phyloP scores from a whole-genome alignment of 345 rosid genomes.

The Boechera divaricarpa region DNA sequence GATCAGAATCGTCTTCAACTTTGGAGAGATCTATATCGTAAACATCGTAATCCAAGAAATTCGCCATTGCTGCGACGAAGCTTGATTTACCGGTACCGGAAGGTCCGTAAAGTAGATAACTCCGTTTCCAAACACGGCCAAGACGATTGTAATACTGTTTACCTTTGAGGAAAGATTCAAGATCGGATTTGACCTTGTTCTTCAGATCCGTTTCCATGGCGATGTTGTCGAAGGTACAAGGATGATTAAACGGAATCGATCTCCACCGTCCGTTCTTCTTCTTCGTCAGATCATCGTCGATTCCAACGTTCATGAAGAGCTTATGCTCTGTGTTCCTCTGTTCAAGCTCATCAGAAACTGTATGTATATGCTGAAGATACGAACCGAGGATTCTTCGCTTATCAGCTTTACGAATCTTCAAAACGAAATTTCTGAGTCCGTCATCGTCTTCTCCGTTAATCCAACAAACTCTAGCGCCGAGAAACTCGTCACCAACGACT shows the following conservation, averaged over 20 bases:
- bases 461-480: slow-evolving; percentile 85
- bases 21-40: slow-evolving; percentile 74
- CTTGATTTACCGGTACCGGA: slow-evolving; percentile 89
- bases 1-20: slow-evolving; percentile 64
- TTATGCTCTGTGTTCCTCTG: slow-evolving; percentile 59
- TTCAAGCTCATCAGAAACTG: slow-evolving; percentile 74
- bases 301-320: slow-evolving; percentile 63
- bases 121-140: slow-evolving; percentile 86
- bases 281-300: not conserved
- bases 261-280: slow-evolving; percentile 65
- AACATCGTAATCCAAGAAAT: slow-evolving; percentile 64
- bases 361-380: slow-evolving; percentile 88
- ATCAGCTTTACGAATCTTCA: slow-evolving; percentile 77
- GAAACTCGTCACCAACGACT: slow-evolving; percentile 67
- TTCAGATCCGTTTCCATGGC: slow-evolving; percentile 79
- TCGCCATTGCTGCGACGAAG: slow-evolving; percentile 80
- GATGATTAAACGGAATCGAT: slow-evolving; percentile 74
- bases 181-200: slow-evolving; percentile 68
- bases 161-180: slow-evolving; percentile 65
- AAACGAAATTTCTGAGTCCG: slow-evolving; percentile 48
- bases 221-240: slow-evolving; percentile 82
- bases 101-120: slow-evolving; percentile 71
- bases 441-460: slow-evolving; percentile 48
- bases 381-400: slow-evolving; percentile 80
- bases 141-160: slow-evolving; percentile 73